These are phyloP conservation scores for Ceratocystis alfenasii DNA, from an alignment of 2,329 filamentous ascomycete species.

Conservation along the genomic window DNA sequence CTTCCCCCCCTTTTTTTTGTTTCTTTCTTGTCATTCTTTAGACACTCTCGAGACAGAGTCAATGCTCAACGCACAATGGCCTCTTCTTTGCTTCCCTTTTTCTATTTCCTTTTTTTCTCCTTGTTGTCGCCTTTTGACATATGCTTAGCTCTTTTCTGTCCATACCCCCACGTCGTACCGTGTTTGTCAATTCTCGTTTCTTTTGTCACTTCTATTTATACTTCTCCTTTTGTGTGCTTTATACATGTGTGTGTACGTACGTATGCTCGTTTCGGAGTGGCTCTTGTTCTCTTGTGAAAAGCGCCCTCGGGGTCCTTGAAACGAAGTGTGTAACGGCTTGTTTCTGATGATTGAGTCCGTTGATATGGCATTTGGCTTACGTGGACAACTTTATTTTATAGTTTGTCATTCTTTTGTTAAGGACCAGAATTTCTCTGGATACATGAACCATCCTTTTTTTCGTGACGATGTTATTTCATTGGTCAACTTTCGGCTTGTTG, in stretches of 20 bases:
- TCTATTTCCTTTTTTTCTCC: background rate
- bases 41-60: constrained; percentile 5
- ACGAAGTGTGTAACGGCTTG: background rate
- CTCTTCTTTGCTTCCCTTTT: background rate
- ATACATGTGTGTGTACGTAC: background rate
- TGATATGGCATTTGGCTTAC: background rate
- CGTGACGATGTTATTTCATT: no score
- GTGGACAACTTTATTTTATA: background rate
- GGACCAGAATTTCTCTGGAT: no score
- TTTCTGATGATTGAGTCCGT: background rate
- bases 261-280: background rate
- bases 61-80: constrained; percentile 8
- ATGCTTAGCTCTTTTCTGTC: constrained; percentile 8
- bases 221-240: background rate
- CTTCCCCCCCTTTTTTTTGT: background rate
- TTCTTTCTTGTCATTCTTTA: constrained; percentile 10
- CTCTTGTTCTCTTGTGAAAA: background rate
- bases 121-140: constrained; percentile 10
- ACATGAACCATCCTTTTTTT: no score
- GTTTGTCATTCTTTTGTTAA: no score
- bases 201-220: constrained; percentile 10
- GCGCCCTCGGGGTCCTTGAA: background rate
- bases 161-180: constrained; percentile 12
- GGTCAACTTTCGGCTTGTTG: no score
- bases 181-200: constrained; percentile 18